phyloP scores from a whole-genome alignment of 2,329 filamentous ascomycete genomes.

The Ascocoryne sarcoides region DNA sequence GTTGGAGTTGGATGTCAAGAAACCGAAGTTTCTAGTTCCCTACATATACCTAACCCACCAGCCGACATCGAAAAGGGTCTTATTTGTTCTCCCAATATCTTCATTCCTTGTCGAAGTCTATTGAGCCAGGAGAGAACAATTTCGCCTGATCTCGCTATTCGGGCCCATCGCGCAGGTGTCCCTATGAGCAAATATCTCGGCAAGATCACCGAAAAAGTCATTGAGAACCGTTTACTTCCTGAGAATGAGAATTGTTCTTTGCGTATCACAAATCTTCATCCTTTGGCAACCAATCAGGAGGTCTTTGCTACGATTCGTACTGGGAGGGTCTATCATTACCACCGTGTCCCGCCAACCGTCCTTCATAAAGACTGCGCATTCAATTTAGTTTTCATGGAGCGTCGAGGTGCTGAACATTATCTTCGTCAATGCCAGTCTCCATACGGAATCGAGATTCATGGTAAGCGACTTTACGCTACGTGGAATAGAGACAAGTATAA shows the following conservation, averaged over 20 bases:
- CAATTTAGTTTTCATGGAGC: conserved; percentile 1
- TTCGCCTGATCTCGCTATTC: neutral
- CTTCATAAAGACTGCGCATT: neutral
- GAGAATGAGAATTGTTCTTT: conserved; percentile 3
- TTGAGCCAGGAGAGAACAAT: neutral
- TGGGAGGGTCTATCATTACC: conserved; percentile 2
- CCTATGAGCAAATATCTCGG: neutral
- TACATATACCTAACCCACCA: no score
- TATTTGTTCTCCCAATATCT: no score
- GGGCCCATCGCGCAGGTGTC: neutral
- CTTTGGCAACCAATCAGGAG: neutral
- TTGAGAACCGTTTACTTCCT: neutral
- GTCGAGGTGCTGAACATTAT: neutral
- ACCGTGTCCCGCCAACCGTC: neutral
- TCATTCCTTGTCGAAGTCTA: conserved; percentile 1
- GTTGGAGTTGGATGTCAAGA: no score
- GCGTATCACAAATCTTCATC: conserved; percentile 1
- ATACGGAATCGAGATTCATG: neutral
- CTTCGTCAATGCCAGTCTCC: neutral
- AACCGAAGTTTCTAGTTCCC: no score
- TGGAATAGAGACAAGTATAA: conserved; percentile 4
- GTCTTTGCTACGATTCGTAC: conserved; percentile 1
- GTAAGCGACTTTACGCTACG: neutral
- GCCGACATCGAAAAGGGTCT: no score
- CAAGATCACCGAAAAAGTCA: neutral